These are phyloP conservation scores for Bodo saltans DNA, from an alignment of 78 protist genomes.

Conservation along the genomic window DNA sequence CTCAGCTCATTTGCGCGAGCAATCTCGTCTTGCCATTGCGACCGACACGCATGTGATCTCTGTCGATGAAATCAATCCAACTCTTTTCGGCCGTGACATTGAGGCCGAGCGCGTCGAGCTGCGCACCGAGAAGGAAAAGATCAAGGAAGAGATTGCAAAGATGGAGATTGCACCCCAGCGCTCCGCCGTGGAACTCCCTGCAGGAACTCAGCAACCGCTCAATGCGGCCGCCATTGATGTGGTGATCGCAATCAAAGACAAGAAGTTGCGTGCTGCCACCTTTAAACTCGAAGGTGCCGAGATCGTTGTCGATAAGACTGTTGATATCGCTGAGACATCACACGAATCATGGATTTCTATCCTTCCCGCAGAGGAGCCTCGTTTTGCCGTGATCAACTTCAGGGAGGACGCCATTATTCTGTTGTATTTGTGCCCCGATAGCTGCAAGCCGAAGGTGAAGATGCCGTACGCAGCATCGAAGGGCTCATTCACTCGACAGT, in stretches of 20 bases:
- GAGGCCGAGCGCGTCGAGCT: background rate
- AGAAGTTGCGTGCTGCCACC: too few species aligned
- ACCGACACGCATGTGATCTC: background rate
- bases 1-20: background rate
- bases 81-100: background rate
- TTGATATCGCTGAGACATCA: background rate
- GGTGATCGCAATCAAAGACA: background rate
- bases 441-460: background rate
- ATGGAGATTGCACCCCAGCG: background rate
- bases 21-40: background rate
- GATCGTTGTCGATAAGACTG: background rate
- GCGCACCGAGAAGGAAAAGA: background rate
- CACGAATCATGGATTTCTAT: background rate
- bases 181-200: background rate
- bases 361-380: background rate
- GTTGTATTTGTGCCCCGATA: background rate
- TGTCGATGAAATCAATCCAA: background rate
- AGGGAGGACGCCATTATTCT: background rate
- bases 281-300: too few species aligned
- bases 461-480: background rate
- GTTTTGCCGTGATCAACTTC: background rate
- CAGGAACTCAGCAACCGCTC: background rate
- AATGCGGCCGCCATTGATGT: background rate
- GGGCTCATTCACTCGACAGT: background rate
- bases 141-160: background rate